A percentile compares a stretch with the other conserved stretches of the same genome.
These are phyloP conservation scores for Trichophyton benhamiae DNA, from an alignment of 2,329 filamentous ascomycete genomes.

Conservation along the genomic window DNA sequence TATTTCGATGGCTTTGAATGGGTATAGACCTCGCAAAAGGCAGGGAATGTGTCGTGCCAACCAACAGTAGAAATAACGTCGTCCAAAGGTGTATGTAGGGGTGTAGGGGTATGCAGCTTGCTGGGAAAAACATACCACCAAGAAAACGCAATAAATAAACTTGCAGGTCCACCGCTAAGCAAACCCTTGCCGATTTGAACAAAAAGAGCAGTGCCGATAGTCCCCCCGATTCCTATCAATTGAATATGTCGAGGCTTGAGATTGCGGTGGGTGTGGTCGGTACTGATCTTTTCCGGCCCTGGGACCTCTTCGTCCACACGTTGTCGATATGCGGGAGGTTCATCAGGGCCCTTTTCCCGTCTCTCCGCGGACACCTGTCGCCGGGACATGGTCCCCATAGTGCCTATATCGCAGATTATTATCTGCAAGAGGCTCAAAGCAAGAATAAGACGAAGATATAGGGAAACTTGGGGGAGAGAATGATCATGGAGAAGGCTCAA, in stretches of 20 bases:
- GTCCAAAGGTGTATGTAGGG: slow-evolving; percentile 1
- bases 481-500: not conserved
- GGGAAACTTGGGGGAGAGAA: not conserved
- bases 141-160: slow-evolving; percentile 35
- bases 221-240: slow-evolving; percentile 37
- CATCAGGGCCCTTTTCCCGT: not conserved
- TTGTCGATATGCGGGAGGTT: not conserved
- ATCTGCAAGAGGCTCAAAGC: not conserved
- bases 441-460: not conserved
- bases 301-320: not conserved
- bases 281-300: slow-evolving; percentile 12
- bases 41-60: not conserved
- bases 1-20: not conserved
- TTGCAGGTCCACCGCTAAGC: slow-evolving; percentile 31
- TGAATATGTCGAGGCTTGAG: slow-evolving; percentile 36
- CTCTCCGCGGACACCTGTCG: not conserved
- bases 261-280: slow-evolving; percentile 29
- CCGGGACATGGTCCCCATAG: not conserved
- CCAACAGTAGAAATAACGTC: not conserved
- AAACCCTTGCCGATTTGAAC: slow-evolving; percentile 33
- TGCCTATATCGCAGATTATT: not conserved
- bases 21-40: not conserved
- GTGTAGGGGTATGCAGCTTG: not conserved
- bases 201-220: slow-evolving; percentile 34
- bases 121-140: slow-evolving; percentile 30